A percentile compares a stretch with the other conserved stretches of the same genome.
Conservation (phyloP, 2,329 filamentous ascomycete species). For the Hypoxylon sp. region DNA sequence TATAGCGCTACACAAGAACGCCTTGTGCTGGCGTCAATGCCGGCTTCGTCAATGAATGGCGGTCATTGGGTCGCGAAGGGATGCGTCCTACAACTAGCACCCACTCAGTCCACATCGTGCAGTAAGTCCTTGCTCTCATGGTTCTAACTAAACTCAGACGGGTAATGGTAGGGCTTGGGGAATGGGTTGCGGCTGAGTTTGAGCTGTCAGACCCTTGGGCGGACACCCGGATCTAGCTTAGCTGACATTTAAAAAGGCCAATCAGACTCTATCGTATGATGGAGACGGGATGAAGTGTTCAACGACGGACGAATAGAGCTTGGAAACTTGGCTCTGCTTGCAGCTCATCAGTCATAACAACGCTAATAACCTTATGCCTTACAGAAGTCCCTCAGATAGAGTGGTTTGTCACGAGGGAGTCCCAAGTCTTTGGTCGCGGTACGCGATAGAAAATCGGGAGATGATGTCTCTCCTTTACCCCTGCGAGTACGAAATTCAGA, state of each 20-base stretch:
- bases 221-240: conserved; percentile 28
- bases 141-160: conserved; percentile 29
- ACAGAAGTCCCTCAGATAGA: conserved; percentile 5
- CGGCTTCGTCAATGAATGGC: conserved; percentile 26
- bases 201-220: conserved; percentile 25
- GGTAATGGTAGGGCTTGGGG: conserved; percentile 33
- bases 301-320: conserved; percentile 33
- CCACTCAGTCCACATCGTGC: conserved; percentile 37
- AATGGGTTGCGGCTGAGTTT: conserved; percentile 43
- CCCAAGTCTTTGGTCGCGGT: conserved; percentile 21
- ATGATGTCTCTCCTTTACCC: conserved; percentile 4
- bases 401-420: conserved; percentile 2
- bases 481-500: not conserved
- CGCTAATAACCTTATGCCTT: conserved; percentile 17
- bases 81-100: conserved; percentile 29
- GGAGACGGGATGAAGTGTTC: conserved; percentile 38
- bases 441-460: conserved; percentile 22
- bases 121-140: conserved; percentile 12
- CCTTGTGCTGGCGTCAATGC: conserved; percentile 24
- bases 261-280: conserved; percentile 19
- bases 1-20: conserved; percentile 27
- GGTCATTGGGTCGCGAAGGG: conserved; percentile 29
- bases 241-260: conserved; percentile 22
- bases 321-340: conserved; percentile 30
- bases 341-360: conserved; percentile 24